Evolutionary conservation across 441 rosid species (phyloP), one percentile per base, ranked within the genome.

Genomic region (Caryocar brasiliense): DNA sequence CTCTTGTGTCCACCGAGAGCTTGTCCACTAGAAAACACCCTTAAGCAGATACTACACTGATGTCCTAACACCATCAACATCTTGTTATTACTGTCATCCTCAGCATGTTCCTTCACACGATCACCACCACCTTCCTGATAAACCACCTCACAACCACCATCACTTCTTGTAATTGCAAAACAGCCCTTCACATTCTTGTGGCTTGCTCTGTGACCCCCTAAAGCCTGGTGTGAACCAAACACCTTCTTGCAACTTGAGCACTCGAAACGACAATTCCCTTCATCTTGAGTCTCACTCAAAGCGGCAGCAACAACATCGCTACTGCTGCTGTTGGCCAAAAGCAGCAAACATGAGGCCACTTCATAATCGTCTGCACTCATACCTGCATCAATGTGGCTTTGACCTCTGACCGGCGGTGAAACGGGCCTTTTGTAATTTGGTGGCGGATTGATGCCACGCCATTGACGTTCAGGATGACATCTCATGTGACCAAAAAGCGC

Each of bases 401-500:
- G 23, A 30, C 19, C 12, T 6, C 35, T n/a, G n/a, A n/a, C n/a
- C n/a, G n/a, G n/a, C n/a, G 62, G 69, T 0, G 49, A 52, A 66
- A 9, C 28, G 1, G 62, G 54, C 4, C 41, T 32, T 8, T 62
- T 78, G 51, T 56, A 41, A 35, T 81, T 63, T 0, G 80, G 83
- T 1, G 83, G 94, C 2, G 94, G 93, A 25, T 81, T 84, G 42
- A 87, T 78, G 20, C 96, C 97, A 44, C 95, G 92, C 95, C 97
- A 83, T 62, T 77, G 81, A 10, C 95, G 82, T 58, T 84, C 96
- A 17, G 95, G 99, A 51, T 84, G 97, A 62, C 97, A 86, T 47
- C 97, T 70, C 99, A 92, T 80, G 71, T 88, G 99, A 19, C 99
- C 99, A 13, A 71, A 92, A 27, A 88, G 73, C 4, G 95, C 95